A percentile compares a stretch with the other conserved stretches of the same genome.
These are phyloP conservation scores for Gynochthodes officinalis DNA, from an alignment of 257 asterid species.

Conservation along the genomic window DNA sequence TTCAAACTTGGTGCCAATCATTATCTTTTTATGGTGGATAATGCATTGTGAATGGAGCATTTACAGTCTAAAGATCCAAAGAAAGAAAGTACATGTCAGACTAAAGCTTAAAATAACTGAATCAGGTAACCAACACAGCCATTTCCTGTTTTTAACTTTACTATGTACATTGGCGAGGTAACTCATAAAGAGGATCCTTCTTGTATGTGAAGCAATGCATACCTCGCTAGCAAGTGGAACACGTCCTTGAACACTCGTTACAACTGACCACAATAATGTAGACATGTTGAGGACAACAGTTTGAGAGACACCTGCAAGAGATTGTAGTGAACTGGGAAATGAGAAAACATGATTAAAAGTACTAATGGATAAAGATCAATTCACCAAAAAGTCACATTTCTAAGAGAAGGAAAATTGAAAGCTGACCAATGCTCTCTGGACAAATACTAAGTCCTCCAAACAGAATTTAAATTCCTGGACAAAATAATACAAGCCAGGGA, in stretches of 20 bases:
- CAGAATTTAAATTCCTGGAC: not conserved
- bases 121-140: not conserved
- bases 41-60: not conserved
- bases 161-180: not conserved
- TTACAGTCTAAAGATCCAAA: not conserved
- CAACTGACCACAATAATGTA: slow-evolving; percentile 80
- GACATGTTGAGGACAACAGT: slow-evolving; percentile 96
- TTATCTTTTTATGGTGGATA: not conserved
- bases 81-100: not conserved
- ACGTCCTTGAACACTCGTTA: slow-evolving; percentile 84
- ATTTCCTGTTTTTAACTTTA: not conserved
- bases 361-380: not conserved
- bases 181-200: not conserved
- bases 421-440: too few species aligned
- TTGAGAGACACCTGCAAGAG: slow-evolving; percentile 79
- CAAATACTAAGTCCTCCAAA: too few species aligned
- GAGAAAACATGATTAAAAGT: not conserved
- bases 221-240: slow-evolving; percentile 99
- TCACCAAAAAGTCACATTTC: not conserved
- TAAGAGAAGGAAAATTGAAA: not conserved
- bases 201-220: slow-evolving; percentile 21
- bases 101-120: not conserved
- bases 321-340: slow-evolving; percentile 13
- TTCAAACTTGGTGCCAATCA: not conserved
- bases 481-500: not conserved